Evolutionary conservation across 192 early-diverging fungal genomes (phyloP).

Genomic region (Coemansia sp.): DNA sequence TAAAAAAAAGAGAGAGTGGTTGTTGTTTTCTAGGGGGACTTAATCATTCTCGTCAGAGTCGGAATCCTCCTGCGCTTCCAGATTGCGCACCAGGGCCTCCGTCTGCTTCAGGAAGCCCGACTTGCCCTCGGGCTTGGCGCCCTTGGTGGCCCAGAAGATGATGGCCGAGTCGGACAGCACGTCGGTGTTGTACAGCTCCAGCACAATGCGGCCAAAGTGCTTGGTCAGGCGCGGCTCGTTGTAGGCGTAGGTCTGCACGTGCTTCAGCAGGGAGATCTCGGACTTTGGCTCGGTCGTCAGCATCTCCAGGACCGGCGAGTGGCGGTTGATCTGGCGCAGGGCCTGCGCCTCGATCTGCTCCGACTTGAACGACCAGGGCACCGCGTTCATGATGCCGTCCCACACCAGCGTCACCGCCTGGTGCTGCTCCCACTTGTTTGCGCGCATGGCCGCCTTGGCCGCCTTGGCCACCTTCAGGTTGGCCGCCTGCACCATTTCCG

Average conservation of each 20-base stretch:
- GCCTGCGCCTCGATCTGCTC: conserved; percentile 83
- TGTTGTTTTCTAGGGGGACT: too few species aligned
- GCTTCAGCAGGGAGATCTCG: conserved; percentile 81
- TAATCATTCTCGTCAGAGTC: too few species aligned
- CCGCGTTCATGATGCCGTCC: conserved; percentile 74
- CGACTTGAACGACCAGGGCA: conserved; percentile 74
- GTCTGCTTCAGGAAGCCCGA: conserved; percentile 91
- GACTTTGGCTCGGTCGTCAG: conserved; percentile 61
- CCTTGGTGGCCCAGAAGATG: conserved; percentile 93
- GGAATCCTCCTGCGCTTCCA: conserved; percentile 68
- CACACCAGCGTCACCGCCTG: conserved; percentile 77
- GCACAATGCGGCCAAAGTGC: conserved; percentile 79
- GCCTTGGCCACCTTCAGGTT: conserved; percentile 28
- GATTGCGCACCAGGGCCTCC: conserved; percentile 82
- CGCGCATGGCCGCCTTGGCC: conserved; percentile 29
- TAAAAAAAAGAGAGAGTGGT: background rate
- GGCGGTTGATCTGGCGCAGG: conserved; percentile 62
- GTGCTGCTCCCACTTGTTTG: conserved; percentile 67
- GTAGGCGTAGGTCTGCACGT: conserved; percentile 83
- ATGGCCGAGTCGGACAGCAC: conserved; percentile 89
- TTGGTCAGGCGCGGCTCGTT: conserved; percentile 86
- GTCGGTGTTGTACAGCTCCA: conserved; percentile 84
- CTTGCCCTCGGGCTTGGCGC: conserved; percentile 82
- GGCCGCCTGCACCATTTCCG: conserved; percentile 16
- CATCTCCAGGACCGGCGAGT: conserved; percentile 69